Conservation (phyloP, 1,284 basidiomycete genomes). For the Hemileia vastatrix region DNA sequence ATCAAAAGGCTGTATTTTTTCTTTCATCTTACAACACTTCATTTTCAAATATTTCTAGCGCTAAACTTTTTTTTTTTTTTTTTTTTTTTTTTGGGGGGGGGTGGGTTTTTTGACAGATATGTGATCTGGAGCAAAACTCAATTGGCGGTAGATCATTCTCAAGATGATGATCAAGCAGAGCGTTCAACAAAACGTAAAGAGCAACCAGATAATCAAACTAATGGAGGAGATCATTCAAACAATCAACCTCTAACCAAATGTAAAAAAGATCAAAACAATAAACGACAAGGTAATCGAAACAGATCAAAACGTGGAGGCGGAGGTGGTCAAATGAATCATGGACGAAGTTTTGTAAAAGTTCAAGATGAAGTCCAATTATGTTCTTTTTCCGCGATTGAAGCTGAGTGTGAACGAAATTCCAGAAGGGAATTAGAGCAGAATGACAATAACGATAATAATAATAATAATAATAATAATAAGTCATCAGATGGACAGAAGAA, state of each 20-base stretch:
- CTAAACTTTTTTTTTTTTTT: too few species aligned
- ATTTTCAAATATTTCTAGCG: slow-evolving; percentile 54
- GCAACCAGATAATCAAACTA: too few species aligned
- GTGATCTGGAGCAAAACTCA: slow-evolving; percentile 64
- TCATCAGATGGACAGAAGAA: background rate
- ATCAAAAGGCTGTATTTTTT: background rate
- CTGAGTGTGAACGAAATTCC: slow-evolving; percentile 3
- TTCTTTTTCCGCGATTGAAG: slow-evolving; percentile 28
- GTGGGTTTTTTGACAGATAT: slow-evolving; percentile 38
- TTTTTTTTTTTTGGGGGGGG: slow-evolving; percentile 48
- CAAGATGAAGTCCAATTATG: slow-evolving; percentile 42
- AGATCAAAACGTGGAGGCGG: slow-evolving; percentile 55
- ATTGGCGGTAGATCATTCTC: slow-evolving; percentile 20
- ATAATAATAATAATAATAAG: too few species aligned
- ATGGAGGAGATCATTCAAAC: slow-evolving; percentile 7
- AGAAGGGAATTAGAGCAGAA: background rate
- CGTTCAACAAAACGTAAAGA: slow-evolving; percentile 7
- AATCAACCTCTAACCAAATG: slow-evolving; percentile 26
- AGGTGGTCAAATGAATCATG: background rate
- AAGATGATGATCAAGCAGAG: background rate
- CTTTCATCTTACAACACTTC: background rate
- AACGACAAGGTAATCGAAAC: slow-evolving; percentile 59
- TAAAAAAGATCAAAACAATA: slow-evolving; percentile 65
- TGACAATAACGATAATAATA: background rate
- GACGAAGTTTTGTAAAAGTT: slow-evolving; percentile 27